Percentiles rank a stretch among this genome's conserved stretches.
Evolutionary conservation across 1,284 basidiomycete species (phyloP).

Genomic region (Chalciporus sp.): DNA sequence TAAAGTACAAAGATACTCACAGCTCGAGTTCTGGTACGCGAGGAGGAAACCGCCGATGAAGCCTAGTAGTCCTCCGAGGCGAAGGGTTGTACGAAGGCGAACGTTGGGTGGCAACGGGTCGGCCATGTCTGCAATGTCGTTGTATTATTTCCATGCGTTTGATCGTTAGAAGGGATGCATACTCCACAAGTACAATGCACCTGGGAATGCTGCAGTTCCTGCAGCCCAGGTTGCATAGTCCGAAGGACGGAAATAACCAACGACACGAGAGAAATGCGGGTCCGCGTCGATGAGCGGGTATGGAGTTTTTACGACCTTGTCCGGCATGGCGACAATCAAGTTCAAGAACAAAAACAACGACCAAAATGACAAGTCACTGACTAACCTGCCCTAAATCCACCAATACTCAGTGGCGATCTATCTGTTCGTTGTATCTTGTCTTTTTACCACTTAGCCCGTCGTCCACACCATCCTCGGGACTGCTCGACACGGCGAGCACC

Average conservation of each 20-base stretch:
- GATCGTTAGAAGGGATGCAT: slow-evolving; percentile 22
- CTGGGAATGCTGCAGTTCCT: slow-evolving; percentile 79
- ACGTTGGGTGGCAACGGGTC: slow-evolving; percentile 40
- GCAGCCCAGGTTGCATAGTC: slow-evolving; percentile 90
- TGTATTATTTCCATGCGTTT: slow-evolving; percentile 13
- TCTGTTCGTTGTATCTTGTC: slow-evolving; percentile 20
- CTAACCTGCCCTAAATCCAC: slow-evolving; percentile 33
- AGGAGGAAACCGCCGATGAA: slow-evolving; percentile 89
- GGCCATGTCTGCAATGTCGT: slow-evolving; percentile 43
- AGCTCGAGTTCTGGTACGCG: slow-evolving; percentile 89
- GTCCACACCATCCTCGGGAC: slow-evolving; percentile 2
- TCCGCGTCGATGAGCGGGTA: slow-evolving; percentile 91
- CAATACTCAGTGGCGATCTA: slow-evolving; percentile 14
- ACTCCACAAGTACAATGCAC: slow-evolving; percentile 78
- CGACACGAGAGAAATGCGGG: slow-evolving; percentile 87
- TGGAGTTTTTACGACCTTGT: slow-evolving; percentile 69
- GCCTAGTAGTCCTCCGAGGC: slow-evolving; percentile 54
- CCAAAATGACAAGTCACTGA: slow-evolving; percentile 11
- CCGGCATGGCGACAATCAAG: slow-evolving; percentile 52
- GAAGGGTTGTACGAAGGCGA: slow-evolving; percentile 35
- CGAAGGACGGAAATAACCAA: slow-evolving; percentile 86
- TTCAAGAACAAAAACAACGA: slow-evolving; percentile 7
- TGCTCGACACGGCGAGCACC: slow-evolving; percentile 8
- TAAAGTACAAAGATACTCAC: slow-evolving; percentile 49
- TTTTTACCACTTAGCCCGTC: slow-evolving; percentile 10